Base-by-base conservation (phyloP, 164 flowering plant genomes). In the Santalum album region DNA sequence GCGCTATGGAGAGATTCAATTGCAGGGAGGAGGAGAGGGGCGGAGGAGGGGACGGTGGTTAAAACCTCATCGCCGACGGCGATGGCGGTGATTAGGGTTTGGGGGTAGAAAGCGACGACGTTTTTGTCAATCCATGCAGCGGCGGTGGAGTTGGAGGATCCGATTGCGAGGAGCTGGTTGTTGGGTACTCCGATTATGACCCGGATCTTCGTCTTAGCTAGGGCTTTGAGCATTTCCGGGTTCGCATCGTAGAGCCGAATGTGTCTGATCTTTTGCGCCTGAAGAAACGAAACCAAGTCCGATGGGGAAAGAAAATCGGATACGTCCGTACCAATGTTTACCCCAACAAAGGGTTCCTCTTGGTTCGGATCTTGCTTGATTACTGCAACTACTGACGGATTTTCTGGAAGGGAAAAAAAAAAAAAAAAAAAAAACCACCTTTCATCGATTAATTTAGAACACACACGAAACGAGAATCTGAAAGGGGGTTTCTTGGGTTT, bases 51-150 rank as follows among this genome's bases (percentile, higher is more conserved):
- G 18, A 84, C 51, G 17, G 89, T 72, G 16, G 95, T 84, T 17
- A 92, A 63, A 1, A 92, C 87, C 71, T 92, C 98, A 40, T 92
- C 98, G 19, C 98, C 98, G 7, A 92, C 98, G 12, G 94, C 73
- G 51, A 92, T 68, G 29, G 64, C 81, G 25, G 79, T 70, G 63
- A 92, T 92, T 15, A 74, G 70, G 18, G 98, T 92, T 51, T 78
- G 58, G 1, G 98, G 98, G 71, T 75, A 80, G 62, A 59, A 80
- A 19, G 89, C 76, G 7, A 59, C 87, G 34, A 92, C 86, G 56
- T 88, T 88, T 16, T 83, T 71, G 53, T 61, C 64, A 51, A 92
- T 69, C 98, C 98, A 92, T 15, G 81, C 43, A 29, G 95, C 87
- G 18, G 98, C 96, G 2, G 98, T 88, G 65, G 82, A 49, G 59